Base-by-base conservation (phyloP, 1,139 yeast species). In the Kodamaea suecica region DNA sequence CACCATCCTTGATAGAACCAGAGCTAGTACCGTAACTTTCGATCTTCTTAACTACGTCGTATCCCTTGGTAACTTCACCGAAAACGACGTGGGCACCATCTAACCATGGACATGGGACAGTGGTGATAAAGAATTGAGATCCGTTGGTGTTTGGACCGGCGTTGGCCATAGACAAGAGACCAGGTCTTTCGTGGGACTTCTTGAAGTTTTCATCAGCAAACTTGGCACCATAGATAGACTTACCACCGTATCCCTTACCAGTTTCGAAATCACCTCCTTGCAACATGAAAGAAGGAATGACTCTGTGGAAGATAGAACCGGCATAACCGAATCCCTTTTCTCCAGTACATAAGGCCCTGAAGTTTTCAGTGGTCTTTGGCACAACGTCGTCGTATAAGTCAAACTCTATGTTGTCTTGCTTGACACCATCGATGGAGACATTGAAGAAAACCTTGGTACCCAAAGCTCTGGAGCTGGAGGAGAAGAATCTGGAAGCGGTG, bases 281-380 rank as follows among this genome's bases (percentile, higher is more conserved):
- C 48, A 65, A 57, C 70, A 65, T 65, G 48, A 65, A 65, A 46
- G 52, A 49, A n/a, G 70, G 70, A 35, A 65, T 65, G 17, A 65
- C 61, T 48, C 71, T 52, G 57, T 65, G 71, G 62, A 65, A 63
- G 28, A 81, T 70, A 37, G 96, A 87, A 55, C 76, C 79, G 57
- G 82, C 80, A 78, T 83, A 90, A 53, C 97, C 97, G 63, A 76
- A 90, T 42, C 97, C 97, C 76, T 90, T 84, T 76, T 90, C 97
- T 58, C 97, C 97, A 49, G 97, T 92, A 66, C 85, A 77, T 56
- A 92, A 77, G 50, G 96, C 97, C 70, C 96, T 82, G 87, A 92
- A 92, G 78, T 92, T 92, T 73, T 86, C 96, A 53, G 96, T 79
- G 49, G 98, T 92, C 82, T 90, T 88, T 76, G 98, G 98, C 48